phyloP scores from a whole-genome alignment of 768 basidiomycete species.

The Tricholoma furcatifolium region DNA sequence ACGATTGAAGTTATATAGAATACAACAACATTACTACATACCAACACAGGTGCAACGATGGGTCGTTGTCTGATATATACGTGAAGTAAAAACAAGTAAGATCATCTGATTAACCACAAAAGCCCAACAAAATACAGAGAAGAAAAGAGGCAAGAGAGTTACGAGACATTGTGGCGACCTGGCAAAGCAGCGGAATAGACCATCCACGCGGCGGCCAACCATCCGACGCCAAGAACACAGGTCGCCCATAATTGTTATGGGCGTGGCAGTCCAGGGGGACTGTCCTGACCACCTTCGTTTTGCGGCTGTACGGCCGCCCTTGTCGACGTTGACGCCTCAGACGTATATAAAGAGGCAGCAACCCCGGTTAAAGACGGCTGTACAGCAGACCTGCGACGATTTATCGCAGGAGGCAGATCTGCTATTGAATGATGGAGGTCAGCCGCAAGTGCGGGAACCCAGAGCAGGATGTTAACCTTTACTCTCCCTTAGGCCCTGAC shows the following conservation, averaged over 20 bases:
- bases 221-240: constrained; percentile 6
- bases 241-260: constrained; percentile 14
- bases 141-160: background rate
- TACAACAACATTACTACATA: too few relatives aligned
- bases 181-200: constrained; percentile 6
- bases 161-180: constrained; percentile 8
- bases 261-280: background rate
- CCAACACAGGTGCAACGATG: too few relatives aligned
- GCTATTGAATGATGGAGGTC: background rate
- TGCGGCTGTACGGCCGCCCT: background rate
- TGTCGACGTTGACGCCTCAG: background rate
- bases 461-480: constrained; percentile 9
- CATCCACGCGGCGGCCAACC: constrained; percentile 4
- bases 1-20: too few relatives aligned
- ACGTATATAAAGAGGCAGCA: constrained; percentile 8
- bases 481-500: constrained; percentile 10
- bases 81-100: background rate
- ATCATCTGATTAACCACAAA: constrained; percentile 8
- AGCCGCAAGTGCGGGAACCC: background rate
- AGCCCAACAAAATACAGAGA: constrained; percentile 4
- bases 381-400: constrained; percentile 9
- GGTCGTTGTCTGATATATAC: too few relatives aligned
- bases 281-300: background rate
- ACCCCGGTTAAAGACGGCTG: constrained; percentile 7
- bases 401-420: constrained; percentile 17